Conservation (phyloP, 2,329 filamentous ascomycete species). For the Claviceps citrina region DNA sequence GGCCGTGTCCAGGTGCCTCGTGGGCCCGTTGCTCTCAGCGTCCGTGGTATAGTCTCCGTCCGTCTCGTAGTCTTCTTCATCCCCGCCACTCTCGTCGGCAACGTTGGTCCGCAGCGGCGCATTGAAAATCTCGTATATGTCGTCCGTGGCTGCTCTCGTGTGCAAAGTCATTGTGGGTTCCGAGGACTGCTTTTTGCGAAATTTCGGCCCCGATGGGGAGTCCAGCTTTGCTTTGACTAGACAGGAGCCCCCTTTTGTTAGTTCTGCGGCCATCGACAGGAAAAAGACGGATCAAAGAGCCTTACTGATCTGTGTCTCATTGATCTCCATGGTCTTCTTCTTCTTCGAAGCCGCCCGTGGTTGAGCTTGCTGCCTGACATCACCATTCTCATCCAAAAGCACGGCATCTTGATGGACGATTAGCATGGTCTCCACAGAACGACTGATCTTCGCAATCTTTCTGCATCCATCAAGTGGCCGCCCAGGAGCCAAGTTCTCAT, state of each 20-base stretch:
- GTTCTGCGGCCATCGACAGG: too few species aligned
- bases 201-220: conserved; percentile 72
- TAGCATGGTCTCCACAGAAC: conserved; percentile 22
- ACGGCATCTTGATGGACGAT: conserved; percentile 28
- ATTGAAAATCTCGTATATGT: conserved; percentile 96
- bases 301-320: conserved; percentile 85
- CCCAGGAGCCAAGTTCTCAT: conserved; percentile 19
- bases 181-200: conserved; percentile 55
- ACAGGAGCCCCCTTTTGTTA: conserved; percentile 26
- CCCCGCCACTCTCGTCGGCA: conserved; percentile 32
- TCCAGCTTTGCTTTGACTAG: conserved; percentile 85
- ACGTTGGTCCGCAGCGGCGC: conserved; percentile 39
- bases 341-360: conserved; percentile 41
- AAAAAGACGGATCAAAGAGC: background rate
- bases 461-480: conserved; percentile 14
- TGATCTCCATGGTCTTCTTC: conserved; percentile 70
- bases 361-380: conserved; percentile 28
- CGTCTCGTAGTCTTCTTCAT: conserved; percentile 52
- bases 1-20: conserved; percentile 41
- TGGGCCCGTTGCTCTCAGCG: conserved; percentile 70
- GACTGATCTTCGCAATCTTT: conserved; percentile 18
- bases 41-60: conserved; percentile 70
- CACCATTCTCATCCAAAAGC: conserved; percentile 45
- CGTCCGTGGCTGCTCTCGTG: conserved; percentile 85
- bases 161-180: conserved; percentile 99